Evolutionary conservation across 768 basidiomycete genomes (phyloP), one percentile per base, ranked within the genome.

Genomic region (Calocybe gangraenosa): DNA sequence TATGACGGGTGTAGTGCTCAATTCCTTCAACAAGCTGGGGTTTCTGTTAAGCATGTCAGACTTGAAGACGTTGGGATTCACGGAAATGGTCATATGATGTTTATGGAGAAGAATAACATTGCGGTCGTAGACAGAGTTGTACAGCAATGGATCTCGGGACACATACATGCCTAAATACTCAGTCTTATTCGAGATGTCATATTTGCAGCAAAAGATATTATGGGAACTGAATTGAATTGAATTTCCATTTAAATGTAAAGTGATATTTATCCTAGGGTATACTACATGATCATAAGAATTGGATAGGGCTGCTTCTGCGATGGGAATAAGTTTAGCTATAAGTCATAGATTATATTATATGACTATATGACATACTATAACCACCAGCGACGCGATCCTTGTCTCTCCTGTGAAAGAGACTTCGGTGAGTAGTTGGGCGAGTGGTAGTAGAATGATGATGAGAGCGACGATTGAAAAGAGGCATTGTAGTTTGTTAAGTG

Each of bases 21-120:
- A 22, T 79, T 65, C 54, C 56, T 79, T 44, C 50, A 41, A 18
- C 65, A 70, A 38, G 76, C 71, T 0, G 76, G 75, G 0, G 73
- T 76, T 15, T 42, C 57, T 14, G 72, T 75, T 5, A 60, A 70
- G 13, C 68, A 72, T 48, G 53, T 73, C 31, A 58, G 58, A 13
- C 54, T 79, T 14, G 59, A 56, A n/a, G 63, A 65, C 22, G 50
- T 72, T 1, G 76, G 76, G 7, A 71, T 79, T 18, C 66, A 59
- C 41, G 76, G 76, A 34, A 79, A 79, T 50, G 76, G 73, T 1
- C 76, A 79, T 58, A 70, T 79, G 69, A 69, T 79, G 61, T 76
- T 78, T 49, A 73, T 79, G 71, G 76, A 79, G 44, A 68, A 64
- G 46, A 78, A 79, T 52, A 66, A 59, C 8, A 45, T 69, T 30